These are phyloP conservation scores for Dictyostelium brefeldianum DNA, from an alignment of 78 protist genomes.

Conservation along the genomic window DNA sequence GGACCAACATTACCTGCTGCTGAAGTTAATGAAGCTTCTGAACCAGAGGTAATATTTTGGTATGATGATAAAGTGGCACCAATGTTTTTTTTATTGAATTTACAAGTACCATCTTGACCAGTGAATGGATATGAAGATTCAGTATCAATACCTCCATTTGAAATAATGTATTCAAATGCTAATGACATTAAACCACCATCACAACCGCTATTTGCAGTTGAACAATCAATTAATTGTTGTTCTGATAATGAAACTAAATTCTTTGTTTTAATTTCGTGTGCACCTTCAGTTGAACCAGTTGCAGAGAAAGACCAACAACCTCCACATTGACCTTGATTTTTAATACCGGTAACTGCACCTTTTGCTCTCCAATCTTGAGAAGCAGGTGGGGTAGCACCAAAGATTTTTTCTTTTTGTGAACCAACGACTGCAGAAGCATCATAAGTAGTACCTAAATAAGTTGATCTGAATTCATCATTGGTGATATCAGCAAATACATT, in stretches of 20 bases:
- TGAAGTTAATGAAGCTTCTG: slow-evolving; percentile 67
- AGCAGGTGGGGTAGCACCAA: not conserved
- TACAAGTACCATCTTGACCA: slow-evolving; percentile 58
- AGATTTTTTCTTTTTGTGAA: not conserved
- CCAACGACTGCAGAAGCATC: slow-evolving; percentile 15
- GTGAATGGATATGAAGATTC: slow-evolving; percentile 95
- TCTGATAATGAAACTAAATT: slow-evolving; percentile 79
- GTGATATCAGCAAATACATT: slow-evolving; percentile 71
- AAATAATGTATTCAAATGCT: slow-evolving; percentile 87
- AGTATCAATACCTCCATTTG: slow-evolving; percentile 84
- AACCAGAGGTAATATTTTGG: slow-evolving; percentile 71
- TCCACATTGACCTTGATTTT: slow-evolving; percentile 89
- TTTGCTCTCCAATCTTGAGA: slow-evolving; percentile 74
- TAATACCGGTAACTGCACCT: slow-evolving; percentile 85
- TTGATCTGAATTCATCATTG: slow-evolving; percentile 47
- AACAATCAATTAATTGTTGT: slow-evolving; percentile 90
- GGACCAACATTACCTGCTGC: slow-evolving; percentile 66
- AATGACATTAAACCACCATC: slow-evolving; percentile 86
- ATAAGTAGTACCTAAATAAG: slow-evolving; percentile 28
- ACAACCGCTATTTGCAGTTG: slow-evolving; percentile 85
- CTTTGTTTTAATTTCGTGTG: slow-evolving; percentile 27
- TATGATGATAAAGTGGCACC: slow-evolving; percentile 71
- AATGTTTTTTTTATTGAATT: slow-evolving; percentile 9
- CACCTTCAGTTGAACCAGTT: slow-evolving; percentile 84
- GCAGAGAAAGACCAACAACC: slow-evolving; percentile 90